Conservation (phyloP, 1,284 basidiomycete species). For the Ganoderma boninense region DNA sequence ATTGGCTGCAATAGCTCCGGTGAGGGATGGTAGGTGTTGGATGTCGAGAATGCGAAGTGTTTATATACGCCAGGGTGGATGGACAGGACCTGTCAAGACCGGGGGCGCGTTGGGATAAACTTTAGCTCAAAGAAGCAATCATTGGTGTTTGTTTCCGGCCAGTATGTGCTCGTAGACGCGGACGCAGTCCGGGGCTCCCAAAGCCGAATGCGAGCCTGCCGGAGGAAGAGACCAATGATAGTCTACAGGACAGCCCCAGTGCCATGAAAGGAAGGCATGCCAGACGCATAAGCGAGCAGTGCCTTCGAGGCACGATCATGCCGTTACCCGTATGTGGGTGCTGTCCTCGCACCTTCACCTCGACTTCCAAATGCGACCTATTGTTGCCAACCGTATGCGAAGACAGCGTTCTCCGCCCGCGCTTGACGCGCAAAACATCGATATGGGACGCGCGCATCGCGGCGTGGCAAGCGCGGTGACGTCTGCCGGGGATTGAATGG, state of each 20-base stretch:
- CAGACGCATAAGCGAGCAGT: conserved; percentile 28
- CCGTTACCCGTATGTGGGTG: conserved; percentile 8
- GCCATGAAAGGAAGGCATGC: conserved; percentile 26
- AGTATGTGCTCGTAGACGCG: conserved; percentile 11
- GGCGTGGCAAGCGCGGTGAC: conserved; percentile 11
- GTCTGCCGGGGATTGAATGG: conserved; percentile 10
- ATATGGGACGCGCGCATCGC: conserved; percentile 1
- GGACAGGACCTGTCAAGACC: conserved; percentile 31
- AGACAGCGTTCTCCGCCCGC: not conserved
- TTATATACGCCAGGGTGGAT: conserved; percentile 21
- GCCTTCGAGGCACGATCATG: conserved; percentile 26
- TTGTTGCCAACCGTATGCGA: conserved; percentile 1
- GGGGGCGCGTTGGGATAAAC: conserved; percentile 18
- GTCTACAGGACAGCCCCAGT: conserved; percentile 31
- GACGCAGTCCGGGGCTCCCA: conserved; percentile 27
- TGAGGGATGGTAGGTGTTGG: conserved; percentile 9
- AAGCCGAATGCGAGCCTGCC: conserved; percentile 26
- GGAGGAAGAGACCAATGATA: conserved; percentile 27
- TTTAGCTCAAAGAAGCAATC: conserved; percentile 25
- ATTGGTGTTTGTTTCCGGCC: conserved; percentile 15
- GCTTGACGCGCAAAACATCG: conserved; percentile 7
- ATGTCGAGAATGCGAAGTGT: not conserved
- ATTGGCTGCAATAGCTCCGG: conserved; percentile 16
- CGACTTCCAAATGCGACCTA: not conserved
- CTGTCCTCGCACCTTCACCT: conserved; percentile 1